Evolutionary conservation across 345 rosid species (phyloP), one percentile per base, ranked within the genome.

Genomic region (Atalantia buxifolia): DNA sequence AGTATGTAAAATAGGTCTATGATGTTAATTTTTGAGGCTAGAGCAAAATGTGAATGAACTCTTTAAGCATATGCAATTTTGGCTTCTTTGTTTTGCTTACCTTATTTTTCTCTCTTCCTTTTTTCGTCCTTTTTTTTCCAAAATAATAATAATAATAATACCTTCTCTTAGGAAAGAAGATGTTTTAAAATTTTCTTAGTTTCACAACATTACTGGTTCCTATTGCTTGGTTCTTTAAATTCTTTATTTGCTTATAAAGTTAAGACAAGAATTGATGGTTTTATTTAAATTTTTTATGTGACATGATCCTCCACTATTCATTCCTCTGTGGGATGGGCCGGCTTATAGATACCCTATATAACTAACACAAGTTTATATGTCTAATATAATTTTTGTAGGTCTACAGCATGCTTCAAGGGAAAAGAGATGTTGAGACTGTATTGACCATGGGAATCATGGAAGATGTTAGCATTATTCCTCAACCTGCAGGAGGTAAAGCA

Each of bases 371-470:
- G 31, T 72, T 42, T 73, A 50, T 73, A 57, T 73, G 35, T 74
- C 62, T 56, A 30, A 55, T 36, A 59, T 74, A 25, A 36, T 71
- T 72, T 81, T 21, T 85, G 74, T 78, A 93, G 98, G 97, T 95
- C 14, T 92, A 93, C 82, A 95, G 98, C 82, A 89, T 95, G 98
- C 89, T 93, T 85, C 98, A 90, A 86, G 97, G 98, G 76, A 92
- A 93, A 83, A 90, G 97, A 78, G 97, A 95, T 78, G 98, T 88
- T 66, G 98, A 93, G 82, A 95, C 98, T 75, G 94, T 93, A 72
- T 83, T 91, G 82, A 92, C 97, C 38, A 95, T 93, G 98, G 98
- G 98, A 84, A 90, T 95, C 76, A 95, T 92, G 95, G 93, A 93
- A 86, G 98, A 96, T 84, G 98, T 92, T 60, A 90, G 98, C 88